phyloP scores from a whole-genome alignment of 73 alveolate species.

The Tetrahymena elliotti region DNA sequence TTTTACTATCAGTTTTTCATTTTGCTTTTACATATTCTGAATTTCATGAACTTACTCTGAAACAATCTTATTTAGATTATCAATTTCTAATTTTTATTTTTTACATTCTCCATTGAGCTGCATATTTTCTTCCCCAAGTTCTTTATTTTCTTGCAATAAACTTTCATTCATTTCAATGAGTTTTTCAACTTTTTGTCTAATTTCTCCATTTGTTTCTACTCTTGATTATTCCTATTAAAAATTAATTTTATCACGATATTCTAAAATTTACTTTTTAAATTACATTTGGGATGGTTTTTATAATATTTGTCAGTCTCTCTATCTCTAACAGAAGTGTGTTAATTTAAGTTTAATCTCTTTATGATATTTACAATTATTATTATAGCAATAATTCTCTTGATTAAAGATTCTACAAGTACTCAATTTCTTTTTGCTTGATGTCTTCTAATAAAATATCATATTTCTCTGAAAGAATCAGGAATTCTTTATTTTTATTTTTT shows the following conservation, averaged over 20 bases:
- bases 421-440: neutral
- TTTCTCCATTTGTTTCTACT: neutral
- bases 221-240: neutral
- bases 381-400: neutral
- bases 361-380: neutral
- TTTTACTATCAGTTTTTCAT: neutral
- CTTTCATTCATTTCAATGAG: neutral
- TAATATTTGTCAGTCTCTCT: neutral
- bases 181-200: neutral
- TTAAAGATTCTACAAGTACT: neutral
- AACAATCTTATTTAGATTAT: neutral
- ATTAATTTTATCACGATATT: neutral
- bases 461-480: neutral
- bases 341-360: neutral
- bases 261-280: neutral
- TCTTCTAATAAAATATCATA: neutral
- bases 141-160: neutral
- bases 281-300: neutral
- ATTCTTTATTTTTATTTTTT: neutral
- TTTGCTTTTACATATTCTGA: neutral
- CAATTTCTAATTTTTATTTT: neutral
- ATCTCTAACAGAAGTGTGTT: neutral
- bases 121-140: neutral
- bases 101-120: neutral
- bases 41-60: neutral